Conservation (phyloP, 257 asterid species). For the Solanum verrucosum region DNA sequence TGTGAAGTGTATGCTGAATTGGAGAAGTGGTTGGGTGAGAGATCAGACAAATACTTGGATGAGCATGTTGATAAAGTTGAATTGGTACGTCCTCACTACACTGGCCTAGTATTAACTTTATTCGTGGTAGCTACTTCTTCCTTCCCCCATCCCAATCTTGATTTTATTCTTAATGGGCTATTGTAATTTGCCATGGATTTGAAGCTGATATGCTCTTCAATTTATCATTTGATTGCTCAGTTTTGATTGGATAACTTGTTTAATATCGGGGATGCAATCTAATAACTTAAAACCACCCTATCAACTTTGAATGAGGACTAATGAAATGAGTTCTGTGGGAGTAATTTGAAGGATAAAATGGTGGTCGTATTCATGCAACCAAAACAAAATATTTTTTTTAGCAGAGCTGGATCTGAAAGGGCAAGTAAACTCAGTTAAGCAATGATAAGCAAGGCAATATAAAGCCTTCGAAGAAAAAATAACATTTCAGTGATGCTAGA, state of each 20-base stretch:
- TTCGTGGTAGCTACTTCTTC: background rate
- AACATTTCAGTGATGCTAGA: background rate
- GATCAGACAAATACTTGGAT: constrained; percentile 52
- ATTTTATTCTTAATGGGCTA: background rate
- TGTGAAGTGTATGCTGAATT: constrained; percentile 72
- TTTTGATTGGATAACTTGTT: background rate
- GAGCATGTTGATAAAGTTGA: constrained; percentile 47
- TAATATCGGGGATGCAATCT: background rate
- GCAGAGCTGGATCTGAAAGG: background rate
- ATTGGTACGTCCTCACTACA: constrained; percentile 34
- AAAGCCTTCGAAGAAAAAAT: background rate
- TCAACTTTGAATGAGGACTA: background rate
- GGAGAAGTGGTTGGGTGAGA: constrained; percentile 68
- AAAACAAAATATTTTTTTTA: background rate
- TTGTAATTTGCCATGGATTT: background rate
- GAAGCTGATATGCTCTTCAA: background rate
- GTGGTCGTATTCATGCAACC: background rate
- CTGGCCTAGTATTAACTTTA: background rate
- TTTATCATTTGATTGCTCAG: background rate
- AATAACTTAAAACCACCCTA: background rate
- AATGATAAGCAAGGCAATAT: background rate
- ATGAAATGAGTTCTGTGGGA: background rate
- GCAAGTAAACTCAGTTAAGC: background rate
- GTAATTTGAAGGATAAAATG: background rate
- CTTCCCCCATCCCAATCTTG: background rate